A percentile compares a stretch with the other conserved stretches of the same genome.
Evolutionary conservation across 2,329 filamentous ascomycete genomes (phyloP).

Genomic region (Cercospora zeae-maydis): DNA sequence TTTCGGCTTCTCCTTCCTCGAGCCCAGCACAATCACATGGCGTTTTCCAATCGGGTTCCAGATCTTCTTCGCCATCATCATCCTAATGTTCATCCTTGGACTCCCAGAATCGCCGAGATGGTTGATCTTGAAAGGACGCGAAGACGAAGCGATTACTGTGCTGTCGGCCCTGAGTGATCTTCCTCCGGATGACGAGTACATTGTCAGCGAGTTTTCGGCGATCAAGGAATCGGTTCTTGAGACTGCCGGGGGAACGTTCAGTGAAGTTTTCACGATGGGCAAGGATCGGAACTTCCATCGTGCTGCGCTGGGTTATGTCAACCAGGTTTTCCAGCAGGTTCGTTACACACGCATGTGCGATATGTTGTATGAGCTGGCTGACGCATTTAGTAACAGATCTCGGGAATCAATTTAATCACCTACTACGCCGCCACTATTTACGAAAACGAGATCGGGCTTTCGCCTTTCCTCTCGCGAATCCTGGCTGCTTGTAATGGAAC

Average conservation of each 20-base stretch:
- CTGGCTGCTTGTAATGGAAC: constrained; percentile 54
- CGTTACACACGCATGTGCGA: background rate
- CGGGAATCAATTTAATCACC: constrained; percentile 35
- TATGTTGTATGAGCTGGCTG: background rate
- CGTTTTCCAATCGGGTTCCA: constrained; percentile 55
- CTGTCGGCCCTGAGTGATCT: constrained; percentile 37
- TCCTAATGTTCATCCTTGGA: constrained; percentile 43
- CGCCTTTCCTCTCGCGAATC: constrained; percentile 47
- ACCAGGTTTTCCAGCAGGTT: constrained; percentile 46
- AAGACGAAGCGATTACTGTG: constrained; percentile 36
- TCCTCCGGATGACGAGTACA: constrained; percentile 32
- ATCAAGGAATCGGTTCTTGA: constrained; percentile 40
- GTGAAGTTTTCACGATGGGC: constrained; percentile 37
- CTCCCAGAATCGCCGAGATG: constrained; percentile 48
- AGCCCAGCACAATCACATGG: constrained; percentile 43
- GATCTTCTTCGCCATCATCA: constrained; percentile 48
- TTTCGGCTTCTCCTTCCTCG: constrained; percentile 43
- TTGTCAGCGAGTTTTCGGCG: constrained; percentile 28
- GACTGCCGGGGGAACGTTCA: constrained; percentile 31
- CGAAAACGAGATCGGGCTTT: constrained; percentile 51
- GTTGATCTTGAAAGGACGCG: constrained; percentile 34
- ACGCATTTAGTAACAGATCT: constrained; percentile 16
- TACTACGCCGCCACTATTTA: constrained; percentile 50
- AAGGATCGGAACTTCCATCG: constrained; percentile 46
- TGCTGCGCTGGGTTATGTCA: constrained; percentile 42